Evolutionary conservation across 108 stramenopile species (phyloP), one percentile per base, ranked within the genome.

Genomic region (Fistulifera solaris): DNA sequence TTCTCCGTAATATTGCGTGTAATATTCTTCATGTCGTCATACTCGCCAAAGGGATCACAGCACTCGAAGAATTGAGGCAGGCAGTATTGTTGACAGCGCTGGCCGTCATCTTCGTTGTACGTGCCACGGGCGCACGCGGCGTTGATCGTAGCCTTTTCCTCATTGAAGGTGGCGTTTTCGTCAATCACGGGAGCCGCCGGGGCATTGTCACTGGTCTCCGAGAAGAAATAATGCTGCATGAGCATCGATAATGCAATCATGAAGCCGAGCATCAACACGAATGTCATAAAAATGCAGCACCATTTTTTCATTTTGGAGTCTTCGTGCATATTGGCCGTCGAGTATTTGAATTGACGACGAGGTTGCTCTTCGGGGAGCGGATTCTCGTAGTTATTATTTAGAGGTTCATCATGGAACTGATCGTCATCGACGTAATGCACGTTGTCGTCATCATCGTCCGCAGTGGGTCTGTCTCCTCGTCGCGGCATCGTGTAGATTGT

Each of bases 1-100:
- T 6, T 6, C 31, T 8, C 31, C 31, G 31, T 35, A 8, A 8
- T 35, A 8, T 35, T 35, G 31, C 31, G 31, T 35, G 31, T 35
- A 35, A 35, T 35, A 35, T 35, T 35, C 31, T 35, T 35, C 6
- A 35, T 3, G 3, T 35, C 31, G 8, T 40, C 38, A 40, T 50
- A 38, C 48, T 40, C 27, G 31, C 27, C 49, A 43, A 56, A 57
- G 18, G 62, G 56, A 54, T 48, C 56, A 23, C 56, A 48, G 39
- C 52, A 62, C 21, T 54, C 61, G 19, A 16, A n/a, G 16, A 39
- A 39, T 16, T 16, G n/a, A 4, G 54, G 54, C 38, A 35, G 5
- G n/a, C 54, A 54, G 17, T 16, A 38, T 40, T 39, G 23, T 42
- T 26, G 54, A 54, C 54, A 54, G 28, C 54, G 38, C 17, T 18